Percentiles rank a stretch among this genome's conserved stretches.
Evolutionary conservation across 2,329 filamentous ascomycete genomes (phyloP).

Genomic region (Venturia nashicola): DNA sequence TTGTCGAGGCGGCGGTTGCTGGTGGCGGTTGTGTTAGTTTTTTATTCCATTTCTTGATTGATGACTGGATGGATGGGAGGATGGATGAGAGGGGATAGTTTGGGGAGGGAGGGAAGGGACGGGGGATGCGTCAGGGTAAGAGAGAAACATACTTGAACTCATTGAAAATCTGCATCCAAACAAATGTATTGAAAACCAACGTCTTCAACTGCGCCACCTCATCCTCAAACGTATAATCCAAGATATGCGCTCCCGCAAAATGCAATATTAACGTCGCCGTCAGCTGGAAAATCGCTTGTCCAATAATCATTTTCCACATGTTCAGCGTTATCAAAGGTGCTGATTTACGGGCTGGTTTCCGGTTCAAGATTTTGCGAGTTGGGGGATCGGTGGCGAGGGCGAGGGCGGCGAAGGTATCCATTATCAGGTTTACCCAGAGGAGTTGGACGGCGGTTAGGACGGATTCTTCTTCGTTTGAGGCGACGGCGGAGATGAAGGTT

Average conservation of each 20-base stretch:
- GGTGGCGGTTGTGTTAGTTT: no score
- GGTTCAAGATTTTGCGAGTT: constrained; percentile 64
- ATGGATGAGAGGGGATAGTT: neutral
- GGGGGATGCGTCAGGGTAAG: neutral
- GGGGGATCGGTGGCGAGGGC: constrained; percentile 87
- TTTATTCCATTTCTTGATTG: no score
- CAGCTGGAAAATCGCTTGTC: constrained; percentile 82
- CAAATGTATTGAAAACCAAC: constrained; percentile 93
- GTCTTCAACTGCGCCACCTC: constrained; percentile 36
- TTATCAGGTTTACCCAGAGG: constrained; percentile 93
- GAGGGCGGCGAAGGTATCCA: constrained; percentile 91
- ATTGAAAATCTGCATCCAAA: constrained; percentile 99
- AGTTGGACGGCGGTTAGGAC: constrained; percentile 84
- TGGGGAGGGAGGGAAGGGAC: neutral
- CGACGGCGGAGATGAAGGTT: constrained; percentile 78
- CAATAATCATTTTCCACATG: constrained; percentile 99
- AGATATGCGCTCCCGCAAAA: constrained; percentile 53
- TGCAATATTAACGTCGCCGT: constrained; percentile 67
- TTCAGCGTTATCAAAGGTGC: constrained; percentile 70
- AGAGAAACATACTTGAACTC: constrained; percentile 65
- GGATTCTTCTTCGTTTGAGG: constrained; percentile 53
- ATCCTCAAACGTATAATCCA: constrained; percentile 36
- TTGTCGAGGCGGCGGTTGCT: constrained; percentile 71
- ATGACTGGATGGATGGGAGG: no score
- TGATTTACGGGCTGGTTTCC: constrained; percentile 65